phyloP scores from a whole-genome alignment of 306 rosid species.

The Vachellia collinsii region DNA sequence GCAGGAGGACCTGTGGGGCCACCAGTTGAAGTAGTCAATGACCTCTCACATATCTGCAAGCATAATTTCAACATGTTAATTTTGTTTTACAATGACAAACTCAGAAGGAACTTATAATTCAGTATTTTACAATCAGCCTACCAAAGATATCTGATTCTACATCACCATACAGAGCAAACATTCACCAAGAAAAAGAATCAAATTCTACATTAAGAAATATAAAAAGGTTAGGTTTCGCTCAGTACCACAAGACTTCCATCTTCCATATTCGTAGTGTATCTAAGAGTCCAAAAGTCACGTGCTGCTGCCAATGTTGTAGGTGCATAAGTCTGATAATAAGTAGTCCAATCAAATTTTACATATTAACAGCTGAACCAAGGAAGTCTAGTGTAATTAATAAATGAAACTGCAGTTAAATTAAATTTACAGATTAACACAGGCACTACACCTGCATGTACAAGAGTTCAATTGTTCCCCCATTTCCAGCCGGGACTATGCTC shows the following conservation, averaged over 20 bases:
- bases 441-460: constrained; percentile 82
- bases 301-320: constrained; percentile 98
- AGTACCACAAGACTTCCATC: constrained; percentile 99
- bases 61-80: constrained; percentile 21
- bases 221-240: background rate
- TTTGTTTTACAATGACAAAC: background rate
- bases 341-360: background rate
- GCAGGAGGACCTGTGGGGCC: constrained; percentile 87
- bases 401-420: background rate
- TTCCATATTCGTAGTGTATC: constrained; percentile 87
- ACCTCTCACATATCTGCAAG: constrained; percentile 87
- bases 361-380: background rate
- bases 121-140: background rate
- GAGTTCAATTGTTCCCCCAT: constrained; percentile 92
- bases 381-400: background rate
- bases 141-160: background rate
- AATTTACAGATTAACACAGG: background rate
- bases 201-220: background rate
- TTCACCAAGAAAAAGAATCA: background rate
- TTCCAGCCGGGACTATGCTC: constrained; percentile 80
- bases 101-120: background rate
- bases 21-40: constrained; percentile 79
- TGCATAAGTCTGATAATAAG: constrained; percentile 73
- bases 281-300: constrained; percentile 90
- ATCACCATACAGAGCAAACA: background rate